Evolutionary conservation across 192 early-diverging fungal genomes (phyloP), one percentile per base, ranked within the genome.

Genomic region (Phycomyces nitens): DNA sequence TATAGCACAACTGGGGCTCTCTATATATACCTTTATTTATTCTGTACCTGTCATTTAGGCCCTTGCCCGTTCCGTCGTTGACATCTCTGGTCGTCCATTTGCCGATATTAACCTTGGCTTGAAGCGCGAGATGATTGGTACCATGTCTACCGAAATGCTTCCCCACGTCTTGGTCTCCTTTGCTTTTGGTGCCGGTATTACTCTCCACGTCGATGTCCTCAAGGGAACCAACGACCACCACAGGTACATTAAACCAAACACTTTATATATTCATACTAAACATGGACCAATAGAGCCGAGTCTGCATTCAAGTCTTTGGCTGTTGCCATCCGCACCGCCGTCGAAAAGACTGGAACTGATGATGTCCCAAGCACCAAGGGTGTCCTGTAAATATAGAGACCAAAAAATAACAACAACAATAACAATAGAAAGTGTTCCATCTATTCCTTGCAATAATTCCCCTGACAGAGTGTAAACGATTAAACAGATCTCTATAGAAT

Each of bases 151-250:
- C 67, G 97, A 99, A 71, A 99, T 99, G 97, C 92, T 99, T 66
- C 96, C 97, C 29, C 97, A 98, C 65, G 90, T 99, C 24, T 78
- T 99, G 52, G 80, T 90, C 68, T 92, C 89, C 26, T 98, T 99
- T 84, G 92, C 96, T 0, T 88, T 86, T 38, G 82, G 85, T 16
- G 95, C 92, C 7, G 93, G 93, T 6, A 89, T 99, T 55, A 99
- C 97, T 3, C 78, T 99, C 50, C 97, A 99, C 55, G 93, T 99
- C 0, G 97, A 99, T 80, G 88, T 89, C 23, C 69, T 99, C 15
- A 92, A 94, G 71, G 97, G 97, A 26, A 78, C 82, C 58, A 99
- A 99, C 69, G 97, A 99, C 77, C 97, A 99, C 70, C 97, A 99
- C 71, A 77, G 91, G 93, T 95, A 78, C 1, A 64, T 75, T 69